These are phyloP conservation scores for Neofusicoccum sp. DNA, from an alignment of 2,329 filamentous ascomycete species.

Conservation along the genomic window DNA sequence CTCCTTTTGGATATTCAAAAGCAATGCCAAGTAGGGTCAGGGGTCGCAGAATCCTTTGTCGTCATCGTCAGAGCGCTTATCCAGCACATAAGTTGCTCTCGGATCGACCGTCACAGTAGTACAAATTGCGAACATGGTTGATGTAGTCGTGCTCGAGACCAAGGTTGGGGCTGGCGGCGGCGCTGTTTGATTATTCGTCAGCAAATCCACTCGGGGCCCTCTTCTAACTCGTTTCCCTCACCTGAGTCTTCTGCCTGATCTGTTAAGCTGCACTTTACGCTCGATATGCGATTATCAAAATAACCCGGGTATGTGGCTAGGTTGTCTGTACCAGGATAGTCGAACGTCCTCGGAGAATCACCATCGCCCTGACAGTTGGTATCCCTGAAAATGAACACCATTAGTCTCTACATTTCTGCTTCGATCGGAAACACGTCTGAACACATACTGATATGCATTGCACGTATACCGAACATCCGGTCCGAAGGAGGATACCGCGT, in stretches of 20 bases:
- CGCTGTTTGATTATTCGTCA: not conserved
- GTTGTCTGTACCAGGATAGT: not conserved
- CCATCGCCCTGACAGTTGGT: not conserved
- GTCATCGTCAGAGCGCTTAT: not conserved
- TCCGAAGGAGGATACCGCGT: not conserved
- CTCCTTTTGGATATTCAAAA: not conserved
- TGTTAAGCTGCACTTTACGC: not conserved
- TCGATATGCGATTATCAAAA: not conserved
- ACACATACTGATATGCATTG: not conserved
- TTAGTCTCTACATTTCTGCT: not conserved
- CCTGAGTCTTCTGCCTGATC: not conserved
- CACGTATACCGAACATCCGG: not conserved
- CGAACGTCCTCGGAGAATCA: not conserved
- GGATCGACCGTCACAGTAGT: not conserved
- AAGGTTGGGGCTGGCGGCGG: not conserved
- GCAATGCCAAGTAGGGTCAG: too few relatives aligned
- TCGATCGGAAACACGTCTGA: not conserved
- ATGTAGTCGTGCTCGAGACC: not conserved
- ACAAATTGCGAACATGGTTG: not conserved
- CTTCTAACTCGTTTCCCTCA: not conserved
- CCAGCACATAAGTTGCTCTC: not conserved
- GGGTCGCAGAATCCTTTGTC: not conserved
- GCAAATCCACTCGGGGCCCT: not conserved
- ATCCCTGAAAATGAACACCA: not conserved
- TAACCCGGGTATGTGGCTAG: not conserved